Evolutionary conservation across 2,329 filamentous ascomycete species (phyloP).

Genomic region (Fusarium scirpi): DNA sequence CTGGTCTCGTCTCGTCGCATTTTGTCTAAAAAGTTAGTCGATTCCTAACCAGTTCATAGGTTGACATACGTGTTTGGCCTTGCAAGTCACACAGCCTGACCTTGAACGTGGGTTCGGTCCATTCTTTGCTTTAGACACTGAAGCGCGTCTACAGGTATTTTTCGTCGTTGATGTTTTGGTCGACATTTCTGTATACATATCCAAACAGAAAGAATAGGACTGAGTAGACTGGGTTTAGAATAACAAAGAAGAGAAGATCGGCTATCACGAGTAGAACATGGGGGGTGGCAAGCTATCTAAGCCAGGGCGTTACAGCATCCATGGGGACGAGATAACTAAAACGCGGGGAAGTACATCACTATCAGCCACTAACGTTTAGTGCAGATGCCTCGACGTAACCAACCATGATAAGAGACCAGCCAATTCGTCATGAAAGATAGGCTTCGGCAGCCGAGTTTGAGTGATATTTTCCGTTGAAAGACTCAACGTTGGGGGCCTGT

Average conservation of each 20-base stretch:
- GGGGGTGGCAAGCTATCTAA: constrained; percentile 30
- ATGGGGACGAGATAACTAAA: constrained; percentile 33
- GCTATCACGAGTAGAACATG: constrained; percentile 5
- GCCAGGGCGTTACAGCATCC: background rate
- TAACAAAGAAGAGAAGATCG: constrained; percentile 14
- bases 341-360: constrained; percentile 41
- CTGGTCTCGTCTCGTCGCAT: constrained; percentile 50
- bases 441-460: constrained; percentile 9
- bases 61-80: constrained; percentile 45
- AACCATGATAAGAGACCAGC: constrained; percentile 27
- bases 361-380: constrained; percentile 36
- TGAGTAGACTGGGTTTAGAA: background rate
- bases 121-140: constrained; percentile 26
- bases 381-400: constrained; percentile 2
- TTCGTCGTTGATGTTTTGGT: constrained; percentile 25
- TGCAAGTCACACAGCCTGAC: constrained; percentile 50
- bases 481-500: background rate
- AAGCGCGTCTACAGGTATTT: constrained; percentile 15
- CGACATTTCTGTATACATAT: background rate
- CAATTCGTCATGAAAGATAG: constrained; percentile 14
- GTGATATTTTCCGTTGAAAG: background rate
- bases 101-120: constrained; percentile 44
- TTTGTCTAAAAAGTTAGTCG: constrained; percentile 39
- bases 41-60: background rate
- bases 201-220: background rate